Evolutionary conservation across 306 rosid species (phyloP), one percentile per base, ranked within the genome.

Genomic region (Malus sylvestris): DNA sequence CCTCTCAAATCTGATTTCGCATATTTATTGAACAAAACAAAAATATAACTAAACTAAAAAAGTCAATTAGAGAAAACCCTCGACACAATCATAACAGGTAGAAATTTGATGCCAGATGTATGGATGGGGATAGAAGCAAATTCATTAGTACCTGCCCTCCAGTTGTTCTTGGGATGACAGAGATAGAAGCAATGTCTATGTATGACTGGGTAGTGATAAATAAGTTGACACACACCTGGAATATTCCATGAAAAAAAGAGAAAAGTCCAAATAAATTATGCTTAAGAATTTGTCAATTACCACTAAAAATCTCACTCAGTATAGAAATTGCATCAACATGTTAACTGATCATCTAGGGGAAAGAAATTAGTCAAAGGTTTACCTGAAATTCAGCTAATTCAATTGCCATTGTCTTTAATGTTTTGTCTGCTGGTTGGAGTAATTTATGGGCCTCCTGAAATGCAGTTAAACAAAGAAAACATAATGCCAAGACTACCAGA

Each of bases 361-460:
- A 68, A 81, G 73, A 84, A 76, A 80, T 68, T 49, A 60, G 40
- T 20, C 27, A 42, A 40, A 23, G 44, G 51, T 44, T 74, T 64
- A 92, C 99, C 97, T 95, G 99, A 81, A 84, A 92, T 84, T 95
- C 97, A 22, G 99, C 97, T 76, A 92, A 89, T 82, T 95, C 99
- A 77, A 89, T 88, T 38, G 99, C 97, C 86, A 95, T 83, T 45
- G 90, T 87, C 91, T 86, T 91, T 86, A 90, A 89, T 75, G 88
- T 78, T 90, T 90, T 92, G 79, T 95, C 99, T 53, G 85, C 92
- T 4, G 99, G 93, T 64, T 95, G 99, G 79, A 95, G 97, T 80
- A 95, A 92, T 73, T 92, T 95, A 85, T 91, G 93, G 80, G 97
- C 92, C 84, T 95, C 99, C 99, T 95, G 90, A 80, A 65, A 75